Base-by-base conservation (phyloP, 768 basidiomycete species). In the Auriculariales sp. region DNA sequence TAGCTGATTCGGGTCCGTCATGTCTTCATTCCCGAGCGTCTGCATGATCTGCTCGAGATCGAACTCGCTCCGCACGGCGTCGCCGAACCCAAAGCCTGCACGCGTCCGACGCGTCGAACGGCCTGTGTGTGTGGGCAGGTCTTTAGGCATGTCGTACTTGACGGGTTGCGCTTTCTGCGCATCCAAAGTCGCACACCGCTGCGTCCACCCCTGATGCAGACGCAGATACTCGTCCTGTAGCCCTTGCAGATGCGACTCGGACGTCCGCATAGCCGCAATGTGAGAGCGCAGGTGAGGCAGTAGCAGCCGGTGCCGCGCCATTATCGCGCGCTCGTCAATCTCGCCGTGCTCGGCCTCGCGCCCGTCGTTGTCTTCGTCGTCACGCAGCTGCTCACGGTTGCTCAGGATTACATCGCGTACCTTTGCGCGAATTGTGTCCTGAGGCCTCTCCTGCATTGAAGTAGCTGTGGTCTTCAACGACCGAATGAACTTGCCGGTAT, bases 41-140 rank as follows among this genome's bases (percentile, higher is more conserved):
- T 89, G 89, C 51, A 98, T 85, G 60, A 98, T 91, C 65, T 92
- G 90, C 59, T 95, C 88, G 79, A 95, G 92, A 69, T 97, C 94
- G 50, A 94, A 73, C 64, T 97, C 93, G 15, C 92, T 91, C 3
- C 90, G 82, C 14, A 92, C 92, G 12, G 88, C 81, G 63, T 95
- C 93, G 25, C 88, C 88, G 54, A 87, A 66, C 5, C 22, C 39
- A 17, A 39, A 46, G 35, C 66, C 68, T 0, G 83, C 81, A 44
- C 80, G 72, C 9, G 82, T 77, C 24, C 88, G 78, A 27, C 87
- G 75, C 7, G 86, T 88, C 34, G 83, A 81, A 47, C 87, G 66
- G 14, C 71, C 72, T 4, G 42, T 29, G 47, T 39, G 36, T 28
- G 49, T 28, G 15, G 19, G 71, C 56, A 30, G 68, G 32, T 46